Base-by-base conservation (phyloP, 345 rosid species). In the Corchorus capsularis region DNA sequence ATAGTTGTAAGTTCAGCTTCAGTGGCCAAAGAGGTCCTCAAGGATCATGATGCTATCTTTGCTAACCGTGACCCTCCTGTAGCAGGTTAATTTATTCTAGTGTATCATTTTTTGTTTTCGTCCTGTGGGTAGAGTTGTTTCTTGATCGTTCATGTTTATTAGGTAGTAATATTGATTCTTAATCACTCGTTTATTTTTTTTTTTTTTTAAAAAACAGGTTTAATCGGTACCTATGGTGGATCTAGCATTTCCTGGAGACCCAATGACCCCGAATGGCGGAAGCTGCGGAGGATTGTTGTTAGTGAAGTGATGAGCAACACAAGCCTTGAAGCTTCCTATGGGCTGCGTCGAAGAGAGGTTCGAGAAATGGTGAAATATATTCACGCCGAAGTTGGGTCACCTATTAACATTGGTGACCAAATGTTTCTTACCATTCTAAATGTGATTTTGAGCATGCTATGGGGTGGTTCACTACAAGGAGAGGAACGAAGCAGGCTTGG, bases 391-490 rank as follows among this genome's bases (percentile, higher is more conserved):
- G 56, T 67, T 7, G 62, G 94, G 56, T 72, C 72, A 56, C 73
- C 86, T 19, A 78, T 87, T 62, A 69, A 86, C 66, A 46, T 88
- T 15, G 88, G 91, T 16, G 79, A 81, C 70, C 20, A 59, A 71
- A 8, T 78, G 78, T 86, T 85, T 41, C 50, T 83, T 14, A 84
- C 91, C 0, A 41, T 52, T 0, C 77, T 89, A 34, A 86, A 90
- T 69, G 86, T 78, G 17, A 80, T 81, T 32, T 83, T 80, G 45
- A 63, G 83, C 41, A 87, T 87, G 92, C 20, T 84, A 45, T 85
- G 90, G 94, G 92, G 92, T 0, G 89, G 76, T 14, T 78, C 87
- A 7, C 69, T 87, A 72, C 63, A 71, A 39, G 88, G 85, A 34
- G 78, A 82, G 49, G 88, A 81, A 45, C 78, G 83, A 45, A 73